Evolutionary conservation across 2,329 filamentous ascomycete species (phyloP).

Genomic region (Monosporascus cannonballus): DNA sequence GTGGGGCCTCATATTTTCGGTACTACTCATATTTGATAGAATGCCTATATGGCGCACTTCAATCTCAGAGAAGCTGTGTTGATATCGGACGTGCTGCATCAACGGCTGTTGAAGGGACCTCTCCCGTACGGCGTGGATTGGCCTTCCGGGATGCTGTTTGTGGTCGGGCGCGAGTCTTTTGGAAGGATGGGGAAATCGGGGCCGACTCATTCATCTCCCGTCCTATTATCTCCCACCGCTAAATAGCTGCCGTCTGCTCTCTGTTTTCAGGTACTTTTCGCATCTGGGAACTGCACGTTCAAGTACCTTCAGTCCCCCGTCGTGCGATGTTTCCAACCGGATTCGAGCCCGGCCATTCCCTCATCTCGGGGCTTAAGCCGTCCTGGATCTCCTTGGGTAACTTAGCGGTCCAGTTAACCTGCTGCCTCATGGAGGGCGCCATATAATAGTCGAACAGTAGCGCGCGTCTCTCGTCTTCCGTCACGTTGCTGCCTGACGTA

Average conservation of each 20-base stretch:
- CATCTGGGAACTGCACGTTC: slow-evolving; percentile 7
- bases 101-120: too few relatives aligned
- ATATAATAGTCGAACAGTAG: slow-evolving; percentile 29
- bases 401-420: slow-evolving; percentile 27
- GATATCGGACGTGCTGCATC: too few relatives aligned
- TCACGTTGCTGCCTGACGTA: slow-evolving; percentile 26
- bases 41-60: too few relatives aligned
- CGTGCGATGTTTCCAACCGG: slow-evolving; percentile 9
- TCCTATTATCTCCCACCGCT: too few relatives aligned
- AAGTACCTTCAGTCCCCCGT: slow-evolving; percentile 10
- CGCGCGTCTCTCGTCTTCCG: slow-evolving; percentile 24
- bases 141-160: too few relatives aligned
- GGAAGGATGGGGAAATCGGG: too few relatives aligned
- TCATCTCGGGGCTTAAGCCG: slow-evolving; percentile 17
- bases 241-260: background rate
- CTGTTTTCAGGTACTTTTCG: background rate
- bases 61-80: too few relatives aligned
- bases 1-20: too few relatives aligned
- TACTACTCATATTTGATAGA: too few relatives aligned
- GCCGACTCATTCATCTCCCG: too few relatives aligned
- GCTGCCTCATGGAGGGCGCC: slow-evolving; percentile 20
- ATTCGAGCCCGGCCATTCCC: slow-evolving; percentile 21
- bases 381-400: slow-evolving; percentile 22
- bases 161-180: too few relatives aligned
- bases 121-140: too few relatives aligned